A percentile compares a stretch with the other conserved stretches of the same genome.
Evolutionary conservation across 768 basidiomycete genomes (phyloP).

Genomic region (Tephrocybe sp.): DNA sequence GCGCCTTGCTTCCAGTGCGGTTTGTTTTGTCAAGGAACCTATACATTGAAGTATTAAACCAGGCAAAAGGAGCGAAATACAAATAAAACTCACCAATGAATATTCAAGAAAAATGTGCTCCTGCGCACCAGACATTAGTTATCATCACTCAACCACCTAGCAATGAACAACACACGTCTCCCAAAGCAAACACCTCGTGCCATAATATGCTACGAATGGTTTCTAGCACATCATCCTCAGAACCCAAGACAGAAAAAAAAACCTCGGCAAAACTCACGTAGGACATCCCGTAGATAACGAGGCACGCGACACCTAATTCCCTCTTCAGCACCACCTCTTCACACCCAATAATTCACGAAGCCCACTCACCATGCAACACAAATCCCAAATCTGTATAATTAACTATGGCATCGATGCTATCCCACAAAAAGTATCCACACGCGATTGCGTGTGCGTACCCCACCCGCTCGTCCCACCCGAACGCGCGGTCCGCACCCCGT

Average conservation of each 20-base stretch:
- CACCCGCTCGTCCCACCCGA: slow-evolving; percentile 66
- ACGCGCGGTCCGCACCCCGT: slow-evolving; percentile 63
- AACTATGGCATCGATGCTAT: slow-evolving; percentile 66
- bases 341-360: background rate
- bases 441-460: slow-evolving; percentile 69
- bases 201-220: slow-evolving; percentile 82
- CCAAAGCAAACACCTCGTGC: slow-evolving; percentile 78
- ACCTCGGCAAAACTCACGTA: slow-evolving; percentile 52
- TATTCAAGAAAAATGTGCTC: slow-evolving; percentile 86
- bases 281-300: slow-evolving; percentile 62
- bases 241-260: background rate
- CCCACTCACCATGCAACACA: slow-evolving; percentile 66
- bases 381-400: slow-evolving; percentile 76
- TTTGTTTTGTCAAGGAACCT: slow-evolving; percentile 81
- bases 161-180: slow-evolving; percentile 52
- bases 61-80: no score
- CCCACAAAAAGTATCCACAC: slow-evolving; percentile 88
- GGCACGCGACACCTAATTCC: slow-evolving; percentile 55
- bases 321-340: background rate
- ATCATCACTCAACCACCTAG: slow-evolving; percentile 3
- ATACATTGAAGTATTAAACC: background rate
- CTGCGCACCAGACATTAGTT: slow-evolving; percentile 28
- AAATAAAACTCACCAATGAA: slow-evolving; percentile 65
- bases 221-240: slow-evolving; percentile 32
- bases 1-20: slow-evolving; percentile 64